Conservation (phyloP, 345 rosid genomes). For the Camelina neglecta region DNA sequence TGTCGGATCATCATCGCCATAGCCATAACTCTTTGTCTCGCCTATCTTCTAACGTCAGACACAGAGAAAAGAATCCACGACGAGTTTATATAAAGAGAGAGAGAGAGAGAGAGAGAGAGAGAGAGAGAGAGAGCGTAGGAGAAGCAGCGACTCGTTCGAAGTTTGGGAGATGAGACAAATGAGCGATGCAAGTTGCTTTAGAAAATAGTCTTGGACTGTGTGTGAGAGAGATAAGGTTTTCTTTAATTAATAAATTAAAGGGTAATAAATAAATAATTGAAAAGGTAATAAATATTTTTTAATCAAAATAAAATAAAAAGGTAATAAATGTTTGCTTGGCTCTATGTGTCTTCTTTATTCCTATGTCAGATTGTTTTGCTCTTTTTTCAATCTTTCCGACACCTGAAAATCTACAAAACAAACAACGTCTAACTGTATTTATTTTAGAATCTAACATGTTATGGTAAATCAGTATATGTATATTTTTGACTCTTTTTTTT, state of each 20-base stretch:
- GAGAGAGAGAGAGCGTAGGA: slow-evolving; percentile 20
- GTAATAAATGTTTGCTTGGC: too few relatives aligned
- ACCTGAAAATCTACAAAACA: too few relatives aligned
- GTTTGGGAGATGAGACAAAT: slow-evolving; percentile 30
- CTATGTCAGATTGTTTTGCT: too few relatives aligned
- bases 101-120: slow-evolving; percentile 7
- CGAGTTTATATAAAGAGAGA: slow-evolving; percentile 1
- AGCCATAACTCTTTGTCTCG: neutral
- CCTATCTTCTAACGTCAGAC: neutral
- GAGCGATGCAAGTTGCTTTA: slow-evolving; percentile 23
- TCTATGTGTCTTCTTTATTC: too few relatives aligned
- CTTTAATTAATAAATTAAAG: neutral
- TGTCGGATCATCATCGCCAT: slow-evolving; percentile 47
- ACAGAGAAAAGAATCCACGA: neutral
- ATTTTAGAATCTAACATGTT: too few relatives aligned
- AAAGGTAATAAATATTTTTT: neutral
- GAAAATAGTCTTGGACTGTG: slow-evolving; percentile 32
- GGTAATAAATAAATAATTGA: neutral
- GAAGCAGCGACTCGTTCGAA: slow-evolving; percentile 40
- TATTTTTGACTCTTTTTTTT: too few relatives aligned
- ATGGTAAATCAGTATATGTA: too few relatives aligned
- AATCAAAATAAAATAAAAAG: too few relatives aligned
- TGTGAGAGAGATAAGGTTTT: slow-evolving; percentile 40
- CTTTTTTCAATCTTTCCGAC: too few relatives aligned
- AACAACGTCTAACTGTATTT: too few relatives aligned